Evolutionary conservation across 2,329 filamentous ascomycete species (phyloP).

Genomic region (Penicillium verrucosum): DNA sequence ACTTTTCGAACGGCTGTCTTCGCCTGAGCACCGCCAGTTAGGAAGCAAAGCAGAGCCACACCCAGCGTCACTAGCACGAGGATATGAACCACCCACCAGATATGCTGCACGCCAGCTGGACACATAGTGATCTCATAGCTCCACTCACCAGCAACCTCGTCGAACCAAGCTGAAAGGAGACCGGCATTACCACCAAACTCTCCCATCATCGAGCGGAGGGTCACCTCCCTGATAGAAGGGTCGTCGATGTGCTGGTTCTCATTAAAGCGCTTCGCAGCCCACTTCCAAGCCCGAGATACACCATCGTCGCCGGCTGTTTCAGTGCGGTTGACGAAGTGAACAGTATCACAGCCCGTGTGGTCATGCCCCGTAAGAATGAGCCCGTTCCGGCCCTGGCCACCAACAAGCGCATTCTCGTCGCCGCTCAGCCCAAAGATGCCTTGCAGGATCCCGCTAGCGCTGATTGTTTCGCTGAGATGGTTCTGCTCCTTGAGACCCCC

Average conservation of each 20-base stretch:
- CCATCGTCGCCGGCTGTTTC: constrained; percentile 3
- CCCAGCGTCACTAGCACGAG: constrained; percentile 56
- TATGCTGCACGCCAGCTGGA: constrained; percentile 76
- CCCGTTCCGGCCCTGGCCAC: constrained; percentile 67
- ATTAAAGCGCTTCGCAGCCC: constrained; percentile 36
- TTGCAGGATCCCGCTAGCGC: constrained; percentile 68
- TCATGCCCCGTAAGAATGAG: constrained; percentile 91
- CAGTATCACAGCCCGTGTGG: constrained; percentile 87
- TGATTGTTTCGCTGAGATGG: constrained; percentile 71
- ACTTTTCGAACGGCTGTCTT: neutral
- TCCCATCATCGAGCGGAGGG: constrained; percentile 97
- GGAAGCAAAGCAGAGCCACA: constrained; percentile 26
- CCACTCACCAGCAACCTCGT: constrained; percentile 67
- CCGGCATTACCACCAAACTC: constrained; percentile 90
- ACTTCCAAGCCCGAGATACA: constrained; percentile 26
- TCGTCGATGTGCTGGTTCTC: constrained; percentile 4
- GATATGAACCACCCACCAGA: constrained; percentile 90
- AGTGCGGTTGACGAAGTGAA: constrained; percentile 71
- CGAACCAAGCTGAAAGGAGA: constrained; percentile 85
- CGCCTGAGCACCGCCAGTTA: neutral
- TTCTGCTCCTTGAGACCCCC: constrained; percentile 77
- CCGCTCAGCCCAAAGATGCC: constrained; percentile 77
- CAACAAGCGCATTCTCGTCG: constrained; percentile 55
- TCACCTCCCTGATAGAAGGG: constrained; percentile 72
- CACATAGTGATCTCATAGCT: constrained; percentile 76